Evolutionary conservation across 2,329 filamentous ascomycete species (phyloP), one percentile per base, ranked within the genome.

Genomic region (Cladosporium sphaerospermum): DNA sequence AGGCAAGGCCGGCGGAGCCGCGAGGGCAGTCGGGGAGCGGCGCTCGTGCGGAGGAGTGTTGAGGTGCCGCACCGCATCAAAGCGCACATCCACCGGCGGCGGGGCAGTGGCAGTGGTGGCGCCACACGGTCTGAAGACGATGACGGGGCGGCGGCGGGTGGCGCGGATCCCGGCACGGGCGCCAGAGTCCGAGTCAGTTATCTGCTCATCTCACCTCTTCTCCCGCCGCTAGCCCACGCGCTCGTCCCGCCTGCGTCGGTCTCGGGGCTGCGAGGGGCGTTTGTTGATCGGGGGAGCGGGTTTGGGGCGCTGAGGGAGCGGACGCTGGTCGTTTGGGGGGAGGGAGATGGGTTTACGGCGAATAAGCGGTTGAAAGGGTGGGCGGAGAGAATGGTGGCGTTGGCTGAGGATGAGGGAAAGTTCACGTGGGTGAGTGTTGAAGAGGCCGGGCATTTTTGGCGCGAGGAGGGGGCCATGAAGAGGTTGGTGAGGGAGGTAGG

Each of bases 241-340:
- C 54, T 69, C 2, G 46, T 55, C 3, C 62, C 63, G 14, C 64
- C 62, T 4, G 63, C 64, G 4, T 48, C 63, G 1, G 65, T 62
- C 9, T 60, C 64, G 48, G 62, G 61, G 9, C 32, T 56, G 1
- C 55, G 44, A 19, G 45, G 52, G 8, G 32, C 9, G 23, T 28
- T 28, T 13, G 13, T 44, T 2, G 52, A 54, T 9, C 33, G 39
- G 9, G 14, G n/a, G 7, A 43, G 53, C 16, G 58, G 60, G 1
- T 83, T 86, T 62, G 71, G 88, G 45, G 69, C 80, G 1, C 67
- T 70, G 34, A 57, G 58, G 2, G 77, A 84, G 61, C 75, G 77
- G 1, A 85, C 85, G 0, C 67, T 96, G 33, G 83, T 82, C 0
- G 69, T 95, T 0, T 95, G 84, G 63, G 92, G 91, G 1, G 81